phyloP scores from a whole-genome alignment of 345 rosid genomes.

The Psidium friedrichsthalianum region DNA sequence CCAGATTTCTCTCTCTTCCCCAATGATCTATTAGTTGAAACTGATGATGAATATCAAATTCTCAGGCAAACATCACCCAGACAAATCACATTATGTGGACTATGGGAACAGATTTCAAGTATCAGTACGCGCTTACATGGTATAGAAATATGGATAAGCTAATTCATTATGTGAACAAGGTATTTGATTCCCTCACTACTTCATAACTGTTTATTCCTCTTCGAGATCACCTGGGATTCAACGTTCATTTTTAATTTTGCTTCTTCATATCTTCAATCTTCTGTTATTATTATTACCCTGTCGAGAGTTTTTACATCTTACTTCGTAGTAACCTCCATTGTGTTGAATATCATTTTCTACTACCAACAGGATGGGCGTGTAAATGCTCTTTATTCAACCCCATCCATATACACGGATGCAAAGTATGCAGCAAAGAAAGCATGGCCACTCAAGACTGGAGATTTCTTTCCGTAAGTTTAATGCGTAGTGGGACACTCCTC shows the following conservation, averaged over 20 bases:
- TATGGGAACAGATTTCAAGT: slow-evolving; percentile 98
- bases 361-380: slow-evolving; percentile 82
- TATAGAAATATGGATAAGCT: slow-evolving; percentile 90
- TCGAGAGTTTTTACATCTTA: background rate
- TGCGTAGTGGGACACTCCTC: background rate
- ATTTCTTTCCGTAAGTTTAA: slow-evolving; percentile 87
- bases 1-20: background rate
- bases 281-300: background rate
- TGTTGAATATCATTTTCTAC: background rate
- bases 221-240: background rate
- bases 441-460: slow-evolving; percentile 87
- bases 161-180: slow-evolving; percentile 92
- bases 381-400: slow-evolving; percentile 92
- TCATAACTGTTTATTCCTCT: background rate
- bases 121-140: slow-evolving; percentile 93
- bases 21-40: background rate
- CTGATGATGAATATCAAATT: slow-evolving; percentile 3
- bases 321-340: background rate
- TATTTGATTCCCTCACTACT: slow-evolving; percentile 12
- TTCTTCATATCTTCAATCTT: background rate
- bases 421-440: slow-evolving; percentile 58
- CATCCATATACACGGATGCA: slow-evolving; percentile 96
- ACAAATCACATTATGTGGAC: slow-evolving; percentile 90
- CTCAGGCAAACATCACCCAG: slow-evolving; percentile 87
- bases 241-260: background rate